These are phyloP conservation scores for Magnusiomyces magnusii DNA, from an alignment of 1,139 yeast species.

Conservation along the genomic window DNA sequence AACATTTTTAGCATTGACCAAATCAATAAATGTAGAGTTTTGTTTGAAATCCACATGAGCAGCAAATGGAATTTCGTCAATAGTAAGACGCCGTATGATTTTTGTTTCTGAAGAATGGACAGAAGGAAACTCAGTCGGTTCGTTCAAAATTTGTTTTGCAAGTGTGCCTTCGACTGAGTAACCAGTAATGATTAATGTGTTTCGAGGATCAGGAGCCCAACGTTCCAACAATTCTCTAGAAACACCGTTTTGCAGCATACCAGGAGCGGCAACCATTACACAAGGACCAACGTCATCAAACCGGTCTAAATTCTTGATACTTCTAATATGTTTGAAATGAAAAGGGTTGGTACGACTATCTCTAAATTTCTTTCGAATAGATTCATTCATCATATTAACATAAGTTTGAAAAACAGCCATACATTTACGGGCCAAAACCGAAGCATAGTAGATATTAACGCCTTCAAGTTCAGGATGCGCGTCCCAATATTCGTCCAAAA, in stretches of 20 bases:
- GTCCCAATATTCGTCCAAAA: slow-evolving; percentile 92
- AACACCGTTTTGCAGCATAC: slow-evolving; percentile 95
- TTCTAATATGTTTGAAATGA: slow-evolving; percentile 77
- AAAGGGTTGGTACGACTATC: slow-evolving; percentile 79
- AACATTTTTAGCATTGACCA: slow-evolving; percentile 67
- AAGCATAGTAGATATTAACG: slow-evolving; percentile 82
- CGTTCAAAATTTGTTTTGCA: slow-evolving; percentile 84
- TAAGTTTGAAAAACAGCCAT: slow-evolving; percentile 97
- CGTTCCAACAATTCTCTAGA: slow-evolving; percentile 84
- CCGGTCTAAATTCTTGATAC: slow-evolving; percentile 68
- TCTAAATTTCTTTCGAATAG: slow-evolving; percentile 68
- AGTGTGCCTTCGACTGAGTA: slow-evolving; percentile 97
- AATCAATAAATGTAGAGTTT: slow-evolving; percentile 82
- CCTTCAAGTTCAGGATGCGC: slow-evolving; percentile 74
- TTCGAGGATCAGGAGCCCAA: slow-evolving; percentile 97
- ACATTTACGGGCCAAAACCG: slow-evolving; percentile 89
- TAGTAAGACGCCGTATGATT: slow-evolving; percentile 77
- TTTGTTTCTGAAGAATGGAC: slow-evolving; percentile 67
- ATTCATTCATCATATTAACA: slow-evolving; percentile 94
- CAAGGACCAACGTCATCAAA: slow-evolving; percentile 95
- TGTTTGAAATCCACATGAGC: slow-evolving; percentile 98
- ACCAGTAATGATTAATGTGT: slow-evolving; percentile 84
- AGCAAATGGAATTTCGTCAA: slow-evolving; percentile 97
- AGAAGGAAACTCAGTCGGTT: slow-evolving; percentile 85
- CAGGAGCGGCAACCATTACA: slow-evolving; percentile 94